phyloP scores from a whole-genome alignment of 2,329 filamentous ascomycete species.

The Drechslera avenae region DNA sequence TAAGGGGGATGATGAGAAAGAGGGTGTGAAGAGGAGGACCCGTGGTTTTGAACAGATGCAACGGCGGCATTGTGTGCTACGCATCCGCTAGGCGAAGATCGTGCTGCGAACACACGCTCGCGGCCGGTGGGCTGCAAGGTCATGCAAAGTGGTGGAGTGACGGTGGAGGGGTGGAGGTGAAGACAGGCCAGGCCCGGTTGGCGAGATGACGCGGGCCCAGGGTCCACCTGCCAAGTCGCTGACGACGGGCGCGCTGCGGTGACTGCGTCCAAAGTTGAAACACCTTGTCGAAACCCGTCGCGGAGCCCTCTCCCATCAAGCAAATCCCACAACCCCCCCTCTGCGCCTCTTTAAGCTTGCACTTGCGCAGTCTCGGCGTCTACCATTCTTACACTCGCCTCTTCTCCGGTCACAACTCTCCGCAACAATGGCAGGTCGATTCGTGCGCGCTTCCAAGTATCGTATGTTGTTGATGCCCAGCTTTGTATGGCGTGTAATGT shows the following conservation, averaged over 20 bases:
- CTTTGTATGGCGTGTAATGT: slow-evolving; percentile 33
- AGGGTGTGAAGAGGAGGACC: background rate
- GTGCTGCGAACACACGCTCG: slow-evolving; percentile 4
- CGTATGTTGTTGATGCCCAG: slow-evolving; percentile 53
- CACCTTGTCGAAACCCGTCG: slow-evolving; percentile 13
- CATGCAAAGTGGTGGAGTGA: slow-evolving; percentile 11
- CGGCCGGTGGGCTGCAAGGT: slow-evolving; percentile 10
- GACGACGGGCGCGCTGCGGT: slow-evolving; percentile 9
- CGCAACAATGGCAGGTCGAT: slow-evolving; percentile 68
- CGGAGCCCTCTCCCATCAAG: slow-evolving; percentile 11
- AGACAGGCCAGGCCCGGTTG: slow-evolving; percentile 3
- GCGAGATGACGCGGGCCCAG: slow-evolving; percentile 10
- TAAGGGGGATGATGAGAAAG: too few species aligned
- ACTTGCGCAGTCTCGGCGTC: slow-evolving; percentile 13
- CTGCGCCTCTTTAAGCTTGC: slow-evolving; percentile 12
- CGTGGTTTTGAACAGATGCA: background rate
- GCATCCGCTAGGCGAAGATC: slow-evolving; percentile 4
- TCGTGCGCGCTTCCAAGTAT: slow-evolving; percentile 76
- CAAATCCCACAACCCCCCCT: background rate
- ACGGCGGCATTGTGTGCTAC: background rate
- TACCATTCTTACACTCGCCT: slow-evolving; percentile 14
- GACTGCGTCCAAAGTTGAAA: slow-evolving; percentile 16
- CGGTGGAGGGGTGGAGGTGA: slow-evolving; percentile 9
- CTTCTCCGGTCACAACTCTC: slow-evolving; percentile 5
- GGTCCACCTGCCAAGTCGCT: slow-evolving; percentile 19